A percentile compares a stretch with the other conserved stretches of the same genome.
Conservation (phyloP, 768 basidiomycete species). For the Mycena rosella region DNA sequence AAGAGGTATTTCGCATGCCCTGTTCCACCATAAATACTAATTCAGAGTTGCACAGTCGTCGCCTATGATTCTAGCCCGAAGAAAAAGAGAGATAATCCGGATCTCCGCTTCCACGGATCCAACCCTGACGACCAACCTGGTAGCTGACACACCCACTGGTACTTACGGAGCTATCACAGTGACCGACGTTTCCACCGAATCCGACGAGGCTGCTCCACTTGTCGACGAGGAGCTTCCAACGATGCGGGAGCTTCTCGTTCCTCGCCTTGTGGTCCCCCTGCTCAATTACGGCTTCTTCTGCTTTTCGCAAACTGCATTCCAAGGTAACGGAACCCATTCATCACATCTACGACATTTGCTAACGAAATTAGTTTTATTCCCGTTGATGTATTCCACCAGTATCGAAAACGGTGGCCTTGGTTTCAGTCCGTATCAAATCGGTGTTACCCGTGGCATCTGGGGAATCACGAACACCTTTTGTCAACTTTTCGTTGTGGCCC, state of each 20-base stretch:
- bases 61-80: constrained; percentile 26
- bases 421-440: constrained; percentile 62
- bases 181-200: neutral
- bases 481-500: constrained; percentile 60
- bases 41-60: constrained; percentile 26
- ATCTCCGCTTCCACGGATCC: constrained; percentile 20
- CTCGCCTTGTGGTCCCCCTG: constrained; percentile 34
- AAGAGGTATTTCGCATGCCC: constrained; percentile 40
- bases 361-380: constrained; percentile 33
- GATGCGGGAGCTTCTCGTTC: constrained; percentile 33
- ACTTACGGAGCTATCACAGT: constrained; percentile 27
- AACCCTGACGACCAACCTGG: constrained; percentile 17
- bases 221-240: constrained; percentile 29
- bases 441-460: constrained; percentile 59
- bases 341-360: neutral
- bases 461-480: constrained; percentile 62
- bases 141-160: constrained; percentile 7
- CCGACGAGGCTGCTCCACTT: neutral
- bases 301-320: constrained; percentile 36
- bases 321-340: constrained; percentile 22
- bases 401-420: constrained; percentile 65
- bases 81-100: constrained; percentile 13
- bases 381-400: constrained; percentile 58
- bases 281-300: constrained; percentile 39
- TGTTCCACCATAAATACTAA: neutral